A percentile compares a stretch with the other conserved stretches of the same genome.
These are phyloP conservation scores for Funneliformis caledonium DNA, from an alignment of 371 early-diverging fungal species.

Conservation along the genomic window DNA sequence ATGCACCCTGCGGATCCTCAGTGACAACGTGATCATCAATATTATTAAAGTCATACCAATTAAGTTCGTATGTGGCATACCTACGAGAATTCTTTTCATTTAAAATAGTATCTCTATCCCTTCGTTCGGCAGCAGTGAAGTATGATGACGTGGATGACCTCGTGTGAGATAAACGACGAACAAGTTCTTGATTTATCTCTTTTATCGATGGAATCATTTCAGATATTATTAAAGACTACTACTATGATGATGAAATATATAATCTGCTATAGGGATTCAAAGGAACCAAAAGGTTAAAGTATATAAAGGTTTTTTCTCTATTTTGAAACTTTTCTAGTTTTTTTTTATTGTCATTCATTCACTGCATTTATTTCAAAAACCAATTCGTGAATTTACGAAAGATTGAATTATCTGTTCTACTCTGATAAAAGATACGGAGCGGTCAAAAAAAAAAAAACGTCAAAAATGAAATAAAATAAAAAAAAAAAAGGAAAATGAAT, in stretches of 20 bases:
- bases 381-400: too few relatives aligned
- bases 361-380: too few relatives aligned
- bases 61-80: background rate
- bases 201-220: background rate
- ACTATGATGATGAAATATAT: background rate
- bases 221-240: background rate
- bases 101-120: background rate
- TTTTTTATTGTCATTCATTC: too few relatives aligned
- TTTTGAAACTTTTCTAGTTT: too few relatives aligned
- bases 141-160: background rate
- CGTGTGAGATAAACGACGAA: background rate
- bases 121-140: background rate
- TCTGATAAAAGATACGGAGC: too few relatives aligned
- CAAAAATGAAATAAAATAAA: too few relatives aligned
- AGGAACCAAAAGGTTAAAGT: background rate
- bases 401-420: too few relatives aligned
- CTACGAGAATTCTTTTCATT: background rate
- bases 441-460: too few relatives aligned
- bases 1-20: background rate
- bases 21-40: background rate
- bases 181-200: background rate
- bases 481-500: too few relatives aligned
- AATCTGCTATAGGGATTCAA: background rate
- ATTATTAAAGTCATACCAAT: background rate
- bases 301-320: too few relatives aligned